phyloP scores from a whole-genome alignment of 495 filamentous ascomycete genomes.

The Xylaria flabelliformis region DNA sequence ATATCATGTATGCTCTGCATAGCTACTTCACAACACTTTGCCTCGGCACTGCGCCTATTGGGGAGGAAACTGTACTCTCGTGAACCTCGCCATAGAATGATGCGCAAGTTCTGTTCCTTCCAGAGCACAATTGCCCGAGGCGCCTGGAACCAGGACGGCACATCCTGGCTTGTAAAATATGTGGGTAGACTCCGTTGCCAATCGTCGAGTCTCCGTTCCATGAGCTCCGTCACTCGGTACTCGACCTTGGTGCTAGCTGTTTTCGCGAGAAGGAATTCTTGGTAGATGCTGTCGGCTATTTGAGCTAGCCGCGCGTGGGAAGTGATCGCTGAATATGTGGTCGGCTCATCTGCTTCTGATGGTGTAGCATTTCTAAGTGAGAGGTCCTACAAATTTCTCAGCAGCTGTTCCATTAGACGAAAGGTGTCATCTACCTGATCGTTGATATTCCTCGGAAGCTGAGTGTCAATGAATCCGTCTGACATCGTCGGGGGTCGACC shows the following conservation, averaged over 20 bases:
- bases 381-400: background rate
- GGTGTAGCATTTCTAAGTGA: background rate
- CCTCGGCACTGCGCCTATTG: background rate
- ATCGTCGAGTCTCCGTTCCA: background rate
- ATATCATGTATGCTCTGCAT: conserved; percentile 8
- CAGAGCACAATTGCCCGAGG: conserved; percentile 39
- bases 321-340: conserved; percentile 4
- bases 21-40: background rate
- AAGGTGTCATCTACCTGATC: background rate
- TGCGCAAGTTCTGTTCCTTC: conserved; percentile 45
- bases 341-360: background rate
- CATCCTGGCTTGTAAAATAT: conserved; percentile 29
- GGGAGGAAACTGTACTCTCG: conserved; percentile 3
- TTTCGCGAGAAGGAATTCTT: conserved; percentile 16
- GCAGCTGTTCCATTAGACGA: background rate
- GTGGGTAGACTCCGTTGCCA: conserved; percentile 17
- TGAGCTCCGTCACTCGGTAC: conserved; percentile 8
- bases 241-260: conserved; percentile 8
- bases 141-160: conserved; percentile 37
- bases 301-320: conserved; percentile 27
- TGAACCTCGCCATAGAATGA: conserved; percentile 23
- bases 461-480: conserved; percentile 35
- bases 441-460: conserved; percentile 30
- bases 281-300: conserved; percentile 24
- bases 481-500: conserved; percentile 39